These are phyloP conservation scores for Cyberlindnera saturnus DNA, from an alignment of 805 yeast species.

Conservation along the genomic window DNA sequence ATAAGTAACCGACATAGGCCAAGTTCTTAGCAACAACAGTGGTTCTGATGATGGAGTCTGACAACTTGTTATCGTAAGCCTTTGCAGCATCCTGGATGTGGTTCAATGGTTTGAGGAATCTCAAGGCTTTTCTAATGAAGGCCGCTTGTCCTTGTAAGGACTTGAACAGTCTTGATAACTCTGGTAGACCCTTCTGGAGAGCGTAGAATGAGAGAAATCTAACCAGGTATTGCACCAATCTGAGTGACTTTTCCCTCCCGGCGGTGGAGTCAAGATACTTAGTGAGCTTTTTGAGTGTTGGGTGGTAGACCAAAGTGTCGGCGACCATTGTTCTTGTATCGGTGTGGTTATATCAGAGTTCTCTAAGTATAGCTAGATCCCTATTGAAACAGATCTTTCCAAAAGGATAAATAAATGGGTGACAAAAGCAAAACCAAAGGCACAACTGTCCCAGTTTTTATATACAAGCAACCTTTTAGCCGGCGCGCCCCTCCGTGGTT, in stretches of 20 bases:
- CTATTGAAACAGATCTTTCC: not conserved
- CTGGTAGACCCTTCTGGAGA: constrained; percentile 49
- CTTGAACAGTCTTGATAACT: constrained; percentile 42
- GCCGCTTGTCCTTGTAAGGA: constrained; percentile 58
- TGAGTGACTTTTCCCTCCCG: constrained; percentile 76
- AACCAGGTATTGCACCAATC: constrained; percentile 75
- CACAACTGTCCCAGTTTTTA: no score
- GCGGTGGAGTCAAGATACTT: constrained; percentile 60
- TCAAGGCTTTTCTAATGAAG: constrained; percentile 72
- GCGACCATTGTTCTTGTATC: constrained; percentile 44
- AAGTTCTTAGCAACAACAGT: constrained; percentile 51
- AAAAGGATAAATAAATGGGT: no score
- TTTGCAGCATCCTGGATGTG: constrained; percentile 65
- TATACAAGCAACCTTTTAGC: no score
- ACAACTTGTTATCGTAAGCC: constrained; percentile 63
- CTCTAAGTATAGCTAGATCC: not conserved
- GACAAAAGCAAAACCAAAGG: no score
- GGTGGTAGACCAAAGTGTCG: constrained; percentile 69
- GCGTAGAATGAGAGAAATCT: constrained; percentile 64
- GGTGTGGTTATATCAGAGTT: not conserved
- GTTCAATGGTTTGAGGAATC: constrained; percentile 75
- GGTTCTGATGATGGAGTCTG: constrained; percentile 50
- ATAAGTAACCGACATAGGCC: constrained; percentile 56
- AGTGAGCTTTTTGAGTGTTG: constrained; percentile 55
- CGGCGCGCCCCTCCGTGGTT: no score